Conservation (phyloP, 305 asterid genomes). For the Fraxinus sp. region DNA sequence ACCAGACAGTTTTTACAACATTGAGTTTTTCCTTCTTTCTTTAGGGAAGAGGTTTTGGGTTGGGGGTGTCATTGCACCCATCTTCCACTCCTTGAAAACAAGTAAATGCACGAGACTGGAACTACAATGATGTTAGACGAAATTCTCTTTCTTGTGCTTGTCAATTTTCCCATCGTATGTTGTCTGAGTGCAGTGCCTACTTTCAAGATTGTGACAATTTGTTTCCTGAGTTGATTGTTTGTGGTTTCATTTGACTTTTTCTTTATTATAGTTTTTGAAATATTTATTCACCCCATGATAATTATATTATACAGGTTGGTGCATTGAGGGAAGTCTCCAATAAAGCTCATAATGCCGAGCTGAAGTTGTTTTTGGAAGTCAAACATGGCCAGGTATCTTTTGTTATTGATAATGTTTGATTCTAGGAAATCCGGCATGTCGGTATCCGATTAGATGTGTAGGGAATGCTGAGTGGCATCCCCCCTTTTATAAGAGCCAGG, state of each 20-base stretch:
- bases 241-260: not conserved
- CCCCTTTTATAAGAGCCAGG: not conserved
- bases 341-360: constrained; percentile 80
- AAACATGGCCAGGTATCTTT: constrained; percentile 62
- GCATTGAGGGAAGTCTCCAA: constrained; percentile 81
- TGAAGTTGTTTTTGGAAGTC: constrained; percentile 85
- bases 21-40: not conserved
- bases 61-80: not conserved
- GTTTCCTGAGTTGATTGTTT: not conserved
- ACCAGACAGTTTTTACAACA: not conserved
- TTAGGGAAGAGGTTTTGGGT: not conserved
- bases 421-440: not conserved
- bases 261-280: not conserved
- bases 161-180: not conserved
- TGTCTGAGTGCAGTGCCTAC: not conserved
- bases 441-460: not conserved
- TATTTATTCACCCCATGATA: constrained; percentile 9
- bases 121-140: not conserved
- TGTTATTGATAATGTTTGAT: not conserved
- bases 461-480: not conserved
- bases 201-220: constrained; percentile 1
- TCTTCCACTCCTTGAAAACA: not conserved
- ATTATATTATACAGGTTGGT: constrained; percentile 66
- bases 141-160: not conserved
- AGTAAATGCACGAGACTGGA: not conserved